A percentile compares a stretch with the other conserved stretches of the same genome.
Evolutionary conservation across 2,329 filamentous ascomycete species (phyloP).

Genomic region (Fusarium torulosum): DNA sequence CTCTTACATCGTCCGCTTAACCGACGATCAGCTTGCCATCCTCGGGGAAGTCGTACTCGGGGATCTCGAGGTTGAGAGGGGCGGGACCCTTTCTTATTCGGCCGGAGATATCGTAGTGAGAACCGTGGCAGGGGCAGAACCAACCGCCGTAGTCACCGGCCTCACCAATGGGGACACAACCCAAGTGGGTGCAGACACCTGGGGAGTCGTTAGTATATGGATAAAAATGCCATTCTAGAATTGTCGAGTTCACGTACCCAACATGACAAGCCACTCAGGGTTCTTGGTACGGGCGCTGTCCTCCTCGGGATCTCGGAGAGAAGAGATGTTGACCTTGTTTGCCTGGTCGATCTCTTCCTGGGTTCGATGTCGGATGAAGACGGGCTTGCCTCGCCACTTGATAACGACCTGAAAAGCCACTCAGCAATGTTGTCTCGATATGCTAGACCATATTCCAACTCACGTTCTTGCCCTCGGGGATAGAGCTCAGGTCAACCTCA

Average conservation of each 20-base stretch:
- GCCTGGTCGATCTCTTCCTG: slow-evolving; percentile 93
- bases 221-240: neutral
- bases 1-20: slow-evolving; percentile 67
- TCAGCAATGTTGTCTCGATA: slow-evolving; percentile 10
- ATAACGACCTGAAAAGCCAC: slow-evolving; percentile 81
- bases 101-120: slow-evolving; percentile 99
- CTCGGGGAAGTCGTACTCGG: slow-evolving; percentile 90
- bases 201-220: slow-evolving; percentile 28
- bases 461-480: slow-evolving; percentile 99
- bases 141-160: slow-evolving; percentile 97
- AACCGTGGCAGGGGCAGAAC: slow-evolving; percentile 99
- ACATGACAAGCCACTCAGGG: slow-evolving; percentile 98
- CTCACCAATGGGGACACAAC: slow-evolving; percentile 99
- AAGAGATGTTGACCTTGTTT: slow-evolving; percentile 84
- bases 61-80: slow-evolving; percentile 96
- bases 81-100: slow-evolving; percentile 98
- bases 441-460: slow-evolving; percentile 53
- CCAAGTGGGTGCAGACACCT: slow-evolving; percentile 99
- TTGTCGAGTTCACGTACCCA: slow-evolving; percentile 71
- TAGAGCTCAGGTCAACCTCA: slow-evolving; percentile 90
- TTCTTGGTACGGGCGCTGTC: slow-evolving; percentile 96
- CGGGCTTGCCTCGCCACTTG: slow-evolving; percentile 99
- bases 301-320: slow-evolving; percentile 89
- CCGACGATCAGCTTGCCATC: slow-evolving; percentile 92
- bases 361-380: slow-evolving; percentile 99